Base-by-base conservation (phyloP, 192 early-diverging fungal species). In the Backusella luteola region DNA sequence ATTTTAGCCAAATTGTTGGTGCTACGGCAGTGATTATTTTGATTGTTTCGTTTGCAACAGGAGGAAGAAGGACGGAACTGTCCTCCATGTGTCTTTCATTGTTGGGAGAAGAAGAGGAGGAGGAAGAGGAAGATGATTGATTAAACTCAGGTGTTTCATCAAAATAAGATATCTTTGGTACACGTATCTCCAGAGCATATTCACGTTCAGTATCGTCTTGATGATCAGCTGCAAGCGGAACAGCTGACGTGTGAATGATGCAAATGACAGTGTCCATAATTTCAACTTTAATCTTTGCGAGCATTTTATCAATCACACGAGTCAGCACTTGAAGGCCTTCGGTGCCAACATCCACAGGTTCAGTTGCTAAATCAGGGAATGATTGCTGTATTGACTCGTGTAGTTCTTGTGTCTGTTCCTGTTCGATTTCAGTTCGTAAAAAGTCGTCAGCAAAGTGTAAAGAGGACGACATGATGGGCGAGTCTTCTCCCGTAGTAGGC, bases 381-480 rank as follows among this genome's bases (percentile, higher is more conserved):
- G 87, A 86, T 32, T 88, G 86, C 39, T 86, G 79, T 14, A 90
- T 83, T 34, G 89, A 87, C 66, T 85, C 83, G 63, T 81, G 79
- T 12, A 90, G 76, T 35, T 86, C 88, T 70, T 90, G 91, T 42
- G 92, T 92, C 67, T 90, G 91, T 32, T 86, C 87, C 23, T 86
- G 82, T 52, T 90, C 78, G 32, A 85, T 87, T 68, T 90, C 90
- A 23, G 88, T 85, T 46, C 88, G 87, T 46, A 97, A 75, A 85
- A 97, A 97, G 80, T 95, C 95, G 59, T 90, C 94, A 9, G 96
- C 96, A 73, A 97, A 92, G 76, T 93, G 92, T 19, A 96, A 84
- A 3, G 96, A 96, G 11, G 95, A 92, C 2, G 93, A 90, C 66
- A 96, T 79, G 59, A 93, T 87, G 2, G 89, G 84, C n/a, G 77